Percentiles rank a stretch among this genome's conserved stretches.
These are phyloP conservation scores for Ceratocystis smalleyi DNA, from an alignment of 2,329 filamentous ascomycete genomes.

Conservation along the genomic window DNA sequence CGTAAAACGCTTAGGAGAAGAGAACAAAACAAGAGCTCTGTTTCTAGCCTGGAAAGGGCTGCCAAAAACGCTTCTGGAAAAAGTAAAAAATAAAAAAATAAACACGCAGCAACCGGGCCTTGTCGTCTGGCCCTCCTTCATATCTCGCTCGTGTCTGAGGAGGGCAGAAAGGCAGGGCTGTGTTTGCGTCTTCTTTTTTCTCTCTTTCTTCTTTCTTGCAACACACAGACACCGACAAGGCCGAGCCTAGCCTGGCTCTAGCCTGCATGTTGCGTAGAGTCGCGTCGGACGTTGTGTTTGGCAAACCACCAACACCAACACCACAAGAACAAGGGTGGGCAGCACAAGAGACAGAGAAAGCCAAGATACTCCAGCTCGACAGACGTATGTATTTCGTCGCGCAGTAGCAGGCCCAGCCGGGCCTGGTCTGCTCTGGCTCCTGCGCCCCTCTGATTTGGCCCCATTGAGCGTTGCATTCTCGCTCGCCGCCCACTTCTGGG, in stretches of 20 bases:
- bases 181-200: neutral
- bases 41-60: neutral
- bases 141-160: conserved; percentile 1
- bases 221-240: neutral
- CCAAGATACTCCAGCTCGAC: no score
- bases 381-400: no score
- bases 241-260: neutral
- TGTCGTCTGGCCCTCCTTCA: neutral
- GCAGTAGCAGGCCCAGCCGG: no score
- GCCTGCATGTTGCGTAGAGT: no score
- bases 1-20: neutral
- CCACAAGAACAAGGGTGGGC: no score
- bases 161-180: neutral
- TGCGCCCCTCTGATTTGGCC: no score
- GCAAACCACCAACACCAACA: no score
- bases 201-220: neutral
- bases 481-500: neutral
- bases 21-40: neutral
- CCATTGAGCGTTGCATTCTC: neutral
- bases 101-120: neutral
- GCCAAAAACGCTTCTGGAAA: neutral
- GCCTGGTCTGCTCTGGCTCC: no score
- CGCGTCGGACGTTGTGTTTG: no score
- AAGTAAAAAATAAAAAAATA: neutral
- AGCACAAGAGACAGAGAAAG: no score